phyloP scores from a whole-genome alignment of 1,284 basidiomycete species.

The Trichosporon faecale region DNA sequence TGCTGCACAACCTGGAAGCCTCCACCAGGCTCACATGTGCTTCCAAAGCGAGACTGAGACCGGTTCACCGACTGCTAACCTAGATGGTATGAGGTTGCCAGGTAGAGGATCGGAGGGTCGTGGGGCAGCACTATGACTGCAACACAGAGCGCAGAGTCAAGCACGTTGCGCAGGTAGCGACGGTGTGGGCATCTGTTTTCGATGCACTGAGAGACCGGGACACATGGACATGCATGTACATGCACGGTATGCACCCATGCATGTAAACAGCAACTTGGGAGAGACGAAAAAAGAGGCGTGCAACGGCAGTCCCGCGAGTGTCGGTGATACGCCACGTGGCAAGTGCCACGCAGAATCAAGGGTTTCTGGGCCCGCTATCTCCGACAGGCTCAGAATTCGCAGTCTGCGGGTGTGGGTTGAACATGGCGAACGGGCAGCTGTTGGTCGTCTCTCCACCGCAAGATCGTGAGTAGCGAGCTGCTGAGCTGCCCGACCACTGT shows the following conservation, averaged over 20 bases:
- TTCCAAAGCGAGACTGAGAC: too few species aligned
- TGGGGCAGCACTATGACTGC: too few species aligned
- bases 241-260: not conserved
- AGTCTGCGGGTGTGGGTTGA: not conserved
- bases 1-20: too few species aligned
- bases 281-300: not conserved
- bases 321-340: conserved; percentile 8
- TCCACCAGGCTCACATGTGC: too few species aligned
- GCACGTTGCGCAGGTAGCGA: too few species aligned
- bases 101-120: too few species aligned
- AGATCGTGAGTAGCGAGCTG: conserved; percentile 26
- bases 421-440: conserved; percentile 9
- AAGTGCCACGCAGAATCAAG: not conserved
- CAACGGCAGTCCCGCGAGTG: not conserved
- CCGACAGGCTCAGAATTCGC: conserved; percentile 1
- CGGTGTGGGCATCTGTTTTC: too few species aligned
- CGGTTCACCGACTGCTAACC: too few species aligned
- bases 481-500: conserved; percentile 10
- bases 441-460: conserved; percentile 22
- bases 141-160: too few species aligned
- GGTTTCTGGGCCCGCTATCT: not conserved
- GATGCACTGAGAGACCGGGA: too few species aligned
- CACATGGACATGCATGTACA: too few species aligned
- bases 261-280: not conserved
- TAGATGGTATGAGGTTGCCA: too few species aligned